A percentile compares a stretch with the other conserved stretches of the same genome.
phyloP scores from a whole-genome alignment of 1,284 basidiomycete species.

The Ganoderma leucocontextum region DNA sequence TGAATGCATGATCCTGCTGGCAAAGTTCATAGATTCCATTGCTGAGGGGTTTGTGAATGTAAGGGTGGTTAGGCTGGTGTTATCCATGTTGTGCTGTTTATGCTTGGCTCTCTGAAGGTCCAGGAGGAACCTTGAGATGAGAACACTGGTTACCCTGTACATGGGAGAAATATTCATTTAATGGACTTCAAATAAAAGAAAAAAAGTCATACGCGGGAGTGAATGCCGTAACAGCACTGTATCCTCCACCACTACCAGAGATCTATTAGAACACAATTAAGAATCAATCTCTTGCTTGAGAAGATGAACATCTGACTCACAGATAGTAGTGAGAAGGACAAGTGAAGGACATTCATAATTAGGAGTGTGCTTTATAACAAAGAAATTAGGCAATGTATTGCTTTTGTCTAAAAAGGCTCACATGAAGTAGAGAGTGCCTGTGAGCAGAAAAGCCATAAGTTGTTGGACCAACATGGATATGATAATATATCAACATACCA shows the following conservation, averaged over 20 bases:
- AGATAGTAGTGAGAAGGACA: not conserved
- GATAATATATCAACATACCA: not conserved
- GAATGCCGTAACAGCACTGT: constrained; percentile 2
- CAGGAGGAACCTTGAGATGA: constrained; percentile 10
- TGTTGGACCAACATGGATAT: too few species aligned
- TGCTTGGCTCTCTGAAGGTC: constrained; percentile 3
- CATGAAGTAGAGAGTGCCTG: constrained; percentile 8
- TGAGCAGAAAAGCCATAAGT: too few species aligned
- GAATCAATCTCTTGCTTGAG: not conserved
- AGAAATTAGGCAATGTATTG: not conserved
- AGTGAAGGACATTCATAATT: constrained; percentile 9
- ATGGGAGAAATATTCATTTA: too few species aligned
- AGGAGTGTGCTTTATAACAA: not conserved
- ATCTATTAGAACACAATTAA: not conserved
- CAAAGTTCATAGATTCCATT: not conserved
- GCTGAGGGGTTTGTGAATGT: not conserved
- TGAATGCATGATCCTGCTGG: not conserved
- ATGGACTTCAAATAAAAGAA: not conserved
- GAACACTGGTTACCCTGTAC: not conserved
- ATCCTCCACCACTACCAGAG: not conserved
- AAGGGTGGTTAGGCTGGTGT: not conserved
- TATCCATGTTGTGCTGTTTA: not conserved
- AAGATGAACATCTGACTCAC: not conserved
- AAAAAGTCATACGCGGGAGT: not conserved
- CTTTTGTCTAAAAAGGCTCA: not conserved